Evolutionary conservation across 2,329 filamentous ascomycete genomes (phyloP).

Genomic region (Cladophialophora bantiana): DNA sequence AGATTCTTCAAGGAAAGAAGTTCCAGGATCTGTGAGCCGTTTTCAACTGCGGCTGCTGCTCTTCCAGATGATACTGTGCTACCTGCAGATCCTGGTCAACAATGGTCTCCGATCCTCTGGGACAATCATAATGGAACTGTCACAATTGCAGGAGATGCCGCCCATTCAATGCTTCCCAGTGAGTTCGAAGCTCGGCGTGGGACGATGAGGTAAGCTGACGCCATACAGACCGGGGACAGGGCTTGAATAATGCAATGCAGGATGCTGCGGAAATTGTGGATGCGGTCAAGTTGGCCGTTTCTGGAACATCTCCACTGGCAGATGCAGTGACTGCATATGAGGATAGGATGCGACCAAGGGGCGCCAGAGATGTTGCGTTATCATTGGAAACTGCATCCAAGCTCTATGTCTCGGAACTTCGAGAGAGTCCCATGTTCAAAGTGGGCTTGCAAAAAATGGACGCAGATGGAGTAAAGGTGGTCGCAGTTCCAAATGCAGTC

Average conservation of each 20-base stretch:
- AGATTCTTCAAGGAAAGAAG: constrained; percentile 16
- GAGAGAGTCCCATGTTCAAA: constrained; percentile 34
- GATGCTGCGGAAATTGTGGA: constrained; percentile 51
- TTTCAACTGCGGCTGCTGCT: constrained; percentile 9
- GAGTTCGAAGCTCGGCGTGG: constrained; percentile 22
- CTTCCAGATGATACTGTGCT: constrained; percentile 17
- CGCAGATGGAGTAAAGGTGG: constrained; percentile 39
- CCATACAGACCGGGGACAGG: constrained; percentile 51
- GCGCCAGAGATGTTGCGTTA: constrained; percentile 40
- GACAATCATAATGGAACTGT: constrained; percentile 42
- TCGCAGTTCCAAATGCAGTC: constrained; percentile 2
- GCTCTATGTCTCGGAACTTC: constrained; percentile 47
- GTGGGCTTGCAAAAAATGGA: constrained; percentile 36
- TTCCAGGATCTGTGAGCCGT: constrained; percentile 15
- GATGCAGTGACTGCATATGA: constrained; percentile 44
- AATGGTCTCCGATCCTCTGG: constrained; percentile 40
- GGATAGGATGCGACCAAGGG: constrained; percentile 46
- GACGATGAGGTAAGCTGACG: background rate
- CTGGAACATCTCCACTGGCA: constrained; percentile 15
- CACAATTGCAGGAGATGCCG: constrained; percentile 48
- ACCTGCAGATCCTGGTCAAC: constrained; percentile 23
- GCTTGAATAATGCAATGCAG: constrained; percentile 53
- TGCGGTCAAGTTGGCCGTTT: constrained; percentile 42
- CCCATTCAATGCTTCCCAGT: constrained; percentile 57
- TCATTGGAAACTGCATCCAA: constrained; percentile 47